phyloP scores from a whole-genome alignment of 2,329 filamentous ascomycete genomes.

The Bipolaris victoriae region DNA sequence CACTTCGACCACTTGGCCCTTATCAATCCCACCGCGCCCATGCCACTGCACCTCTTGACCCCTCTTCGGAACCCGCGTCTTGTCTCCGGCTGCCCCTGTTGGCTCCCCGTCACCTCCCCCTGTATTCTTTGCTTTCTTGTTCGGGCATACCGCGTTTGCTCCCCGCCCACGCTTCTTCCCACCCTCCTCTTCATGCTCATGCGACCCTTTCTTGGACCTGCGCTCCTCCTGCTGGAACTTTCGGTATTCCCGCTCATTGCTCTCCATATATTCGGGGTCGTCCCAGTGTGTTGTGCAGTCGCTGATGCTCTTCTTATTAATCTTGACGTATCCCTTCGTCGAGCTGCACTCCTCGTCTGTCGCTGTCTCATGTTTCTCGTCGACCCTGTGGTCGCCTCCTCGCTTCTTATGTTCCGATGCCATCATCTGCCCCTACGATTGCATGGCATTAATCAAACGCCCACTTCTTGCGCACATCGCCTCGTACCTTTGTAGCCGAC shows the following conservation, averaged over 20 bases:
- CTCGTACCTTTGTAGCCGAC: conserved; percentile 54
- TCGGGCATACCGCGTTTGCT: conserved; percentile 32
- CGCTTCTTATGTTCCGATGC: conserved; percentile 57
- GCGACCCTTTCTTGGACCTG: neutral
- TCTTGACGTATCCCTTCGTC: conserved; percentile 10
- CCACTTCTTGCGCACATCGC: neutral
- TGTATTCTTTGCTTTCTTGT: conserved; percentile 47
- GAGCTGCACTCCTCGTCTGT: conserved; percentile 26
- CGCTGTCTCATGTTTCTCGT: conserved; percentile 53
- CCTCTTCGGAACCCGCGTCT: conserved; percentile 51
- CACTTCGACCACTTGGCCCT: conserved; percentile 53
- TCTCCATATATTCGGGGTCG: conserved; percentile 32
- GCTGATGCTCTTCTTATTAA: conserved; percentile 32
- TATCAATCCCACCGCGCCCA: conserved; percentile 47
- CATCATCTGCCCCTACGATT: conserved; percentile 54
- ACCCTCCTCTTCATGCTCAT: conserved; percentile 1
- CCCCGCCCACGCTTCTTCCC: conserved; percentile 37
- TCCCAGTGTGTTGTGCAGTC: conserved; percentile 44
- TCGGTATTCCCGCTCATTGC: conserved; percentile 35
- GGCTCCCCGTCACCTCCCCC: conserved; percentile 29
- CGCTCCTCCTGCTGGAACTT: conserved; percentile 36
- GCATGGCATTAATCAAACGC: neutral
- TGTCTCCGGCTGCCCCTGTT: conserved; percentile 32
- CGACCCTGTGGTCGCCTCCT: conserved; percentile 55
- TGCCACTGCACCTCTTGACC: conserved; percentile 54